Conservation (phyloP, 148 eudicot species). For the Chenopodium formosanum region DNA sequence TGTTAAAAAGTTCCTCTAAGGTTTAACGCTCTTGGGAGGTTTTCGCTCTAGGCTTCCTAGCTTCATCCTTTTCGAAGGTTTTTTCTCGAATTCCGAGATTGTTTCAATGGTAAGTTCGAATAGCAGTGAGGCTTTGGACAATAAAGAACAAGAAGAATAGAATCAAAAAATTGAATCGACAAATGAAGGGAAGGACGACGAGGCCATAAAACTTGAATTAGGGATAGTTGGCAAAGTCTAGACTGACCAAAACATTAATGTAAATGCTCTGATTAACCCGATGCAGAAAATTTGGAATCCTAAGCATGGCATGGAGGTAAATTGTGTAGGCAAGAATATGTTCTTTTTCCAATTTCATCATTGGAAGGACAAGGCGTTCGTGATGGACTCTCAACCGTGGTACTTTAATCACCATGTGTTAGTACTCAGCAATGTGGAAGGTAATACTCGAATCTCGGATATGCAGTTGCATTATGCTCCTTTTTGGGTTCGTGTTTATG, state of each 20-base stretch:
- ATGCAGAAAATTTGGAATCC: background rate
- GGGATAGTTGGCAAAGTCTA: background rate
- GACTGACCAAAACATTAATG: background rate
- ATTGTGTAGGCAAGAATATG: background rate
- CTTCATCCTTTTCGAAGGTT: too few species aligned
- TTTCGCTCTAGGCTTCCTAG: too few species aligned
- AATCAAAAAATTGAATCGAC: too few species aligned
- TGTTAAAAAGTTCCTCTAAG: too few species aligned
- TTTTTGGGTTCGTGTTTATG: background rate
- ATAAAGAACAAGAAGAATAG: background rate
- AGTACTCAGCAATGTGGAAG: background rate
- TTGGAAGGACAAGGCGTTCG: background rate
- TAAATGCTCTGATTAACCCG: background rate
- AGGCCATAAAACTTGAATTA: background rate
- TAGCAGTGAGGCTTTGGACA: too few species aligned
- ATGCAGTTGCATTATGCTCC: background rate
- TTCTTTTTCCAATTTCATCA: background rate
- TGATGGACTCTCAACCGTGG: background rate
- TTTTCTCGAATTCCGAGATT: too few species aligned
- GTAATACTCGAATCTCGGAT: background rate
- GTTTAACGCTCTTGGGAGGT: too few species aligned
- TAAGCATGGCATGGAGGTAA: background rate
- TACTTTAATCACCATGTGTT: background rate
- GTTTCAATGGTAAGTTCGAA: too few species aligned
- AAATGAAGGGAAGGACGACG: background rate